Base-by-base conservation (phyloP, 2,329 filamentous ascomycete species). In the Colletotrichum sp. region DNA sequence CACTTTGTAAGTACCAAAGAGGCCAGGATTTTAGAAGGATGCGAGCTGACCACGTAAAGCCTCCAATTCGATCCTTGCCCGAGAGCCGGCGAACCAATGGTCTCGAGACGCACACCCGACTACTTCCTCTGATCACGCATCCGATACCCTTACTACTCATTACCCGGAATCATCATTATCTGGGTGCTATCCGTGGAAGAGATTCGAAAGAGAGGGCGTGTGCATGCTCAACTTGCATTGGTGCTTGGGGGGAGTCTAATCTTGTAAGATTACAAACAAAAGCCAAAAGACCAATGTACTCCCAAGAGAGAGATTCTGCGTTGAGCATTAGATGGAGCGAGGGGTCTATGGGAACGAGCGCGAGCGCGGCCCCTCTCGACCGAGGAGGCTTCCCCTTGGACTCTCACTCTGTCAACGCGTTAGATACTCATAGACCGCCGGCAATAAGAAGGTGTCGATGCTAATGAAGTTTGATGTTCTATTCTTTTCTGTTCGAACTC, bases 21-120 rank as follows among this genome's bases (percentile, higher is more conserved):
- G 15, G 16, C 56, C 10, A 62, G 39, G 32, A 77, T 43, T 25
- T 36, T 12, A 28, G 22, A 16, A 25, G 22, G 7, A 16, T 30
- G 64, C 22, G 72, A 48, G 77, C 82, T 86, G 79, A 85, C 77
- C 27, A 64, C 43, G 32, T 75, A 25, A 82, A 99, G 97, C 94
- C 89, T 99, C 87, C 97, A 99, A 93, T 99, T 98, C 86, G 97
- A 99, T 84, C 97, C 97, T 71, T 98, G 97, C 90, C 97, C 97
- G 73, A 93, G 97, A 86, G 96, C 97, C 79, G 97, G 97, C 81
- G 97, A 99, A 86, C 97, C 97, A 28, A 98, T 98, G 97, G 97
- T 99, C 78, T 98, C 97, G 84, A 94, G 97, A 90, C 93, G 94
- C 92, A 99, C 97, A 78, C 96, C 96, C 72, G 96, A 99, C 87